phyloP scores from a whole-genome alignment of 2,329 filamentous ascomycete genomes.

The Metarhizium humberi region DNA sequence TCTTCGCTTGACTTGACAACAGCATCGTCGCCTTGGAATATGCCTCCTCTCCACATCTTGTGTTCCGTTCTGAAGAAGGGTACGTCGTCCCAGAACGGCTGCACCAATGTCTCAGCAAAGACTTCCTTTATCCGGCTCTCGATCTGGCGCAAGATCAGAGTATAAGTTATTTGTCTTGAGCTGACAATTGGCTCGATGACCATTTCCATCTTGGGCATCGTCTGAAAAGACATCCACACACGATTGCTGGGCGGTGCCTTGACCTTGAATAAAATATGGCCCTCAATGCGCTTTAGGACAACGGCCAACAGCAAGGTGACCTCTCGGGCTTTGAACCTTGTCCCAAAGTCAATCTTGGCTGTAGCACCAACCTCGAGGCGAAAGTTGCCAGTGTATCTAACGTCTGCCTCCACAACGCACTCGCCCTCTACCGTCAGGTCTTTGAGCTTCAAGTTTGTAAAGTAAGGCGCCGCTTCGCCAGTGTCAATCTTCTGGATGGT shows the following conservation, averaged over 20 bases:
- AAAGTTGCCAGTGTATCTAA: conserved; percentile 84
- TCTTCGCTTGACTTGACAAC: conserved; percentile 25
- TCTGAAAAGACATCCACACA: conserved; percentile 90
- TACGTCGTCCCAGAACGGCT: conserved; percentile 92
- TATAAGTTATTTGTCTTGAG: conserved; percentile 90
- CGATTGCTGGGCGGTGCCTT: conserved; percentile 95
- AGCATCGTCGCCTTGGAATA: conserved; percentile 55
- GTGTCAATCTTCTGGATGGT: conserved; percentile 76
- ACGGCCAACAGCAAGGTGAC: conserved; percentile 84
- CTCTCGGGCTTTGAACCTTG: conserved; percentile 81
- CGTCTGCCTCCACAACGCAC: conserved; percentile 74
- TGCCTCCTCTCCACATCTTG: conserved; percentile 75
- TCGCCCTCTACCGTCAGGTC: conserved; percentile 90
- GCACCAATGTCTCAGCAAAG: conserved; percentile 80
- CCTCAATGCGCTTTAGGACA: conserved; percentile 75
- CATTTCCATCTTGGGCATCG: conserved; percentile 89
- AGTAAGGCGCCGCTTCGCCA: conserved; percentile 76
- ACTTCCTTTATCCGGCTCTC: conserved; percentile 94
- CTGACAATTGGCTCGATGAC: conserved; percentile 94
- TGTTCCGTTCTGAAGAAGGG: conserved; percentile 77
- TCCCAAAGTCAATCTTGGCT: conserved; percentile 80
- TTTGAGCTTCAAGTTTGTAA: conserved; percentile 80
- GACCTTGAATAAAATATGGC: conserved; percentile 75
- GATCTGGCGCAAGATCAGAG: conserved; percentile 82
- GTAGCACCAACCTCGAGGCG: conserved; percentile 87